These are phyloP conservation scores for Clonostachys chloroleuca DNA, from an alignment of 2,329 filamentous ascomycete genomes.

Conservation along the genomic window DNA sequence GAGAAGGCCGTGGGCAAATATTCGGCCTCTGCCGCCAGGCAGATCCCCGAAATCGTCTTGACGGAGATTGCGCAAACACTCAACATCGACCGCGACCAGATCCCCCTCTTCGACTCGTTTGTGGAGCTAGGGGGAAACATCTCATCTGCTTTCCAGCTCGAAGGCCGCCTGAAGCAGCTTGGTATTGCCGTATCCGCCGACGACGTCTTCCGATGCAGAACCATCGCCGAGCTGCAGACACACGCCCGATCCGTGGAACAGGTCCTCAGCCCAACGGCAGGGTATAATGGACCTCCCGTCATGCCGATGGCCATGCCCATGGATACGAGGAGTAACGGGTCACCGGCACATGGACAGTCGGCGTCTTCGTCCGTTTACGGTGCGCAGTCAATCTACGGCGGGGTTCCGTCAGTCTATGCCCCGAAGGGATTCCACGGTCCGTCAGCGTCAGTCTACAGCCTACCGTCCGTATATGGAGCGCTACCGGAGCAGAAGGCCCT, in stretches of 20 bases:
- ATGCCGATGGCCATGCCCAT: neutral
- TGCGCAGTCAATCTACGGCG: too few species aligned
- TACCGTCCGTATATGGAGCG: neutral
- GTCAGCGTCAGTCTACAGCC: too few species aligned
- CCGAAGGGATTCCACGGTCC: neutral
- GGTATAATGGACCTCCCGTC: neutral
- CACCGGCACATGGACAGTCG: neutral
- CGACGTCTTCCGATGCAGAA: constrained; percentile 36
- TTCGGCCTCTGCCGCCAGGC: neutral
- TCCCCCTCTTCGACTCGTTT: constrained; percentile 36
- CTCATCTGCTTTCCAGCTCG: constrained; percentile 1
- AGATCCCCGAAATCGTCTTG: too few species aligned
- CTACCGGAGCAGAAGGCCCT: neutral
- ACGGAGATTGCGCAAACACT: constrained; percentile 21
- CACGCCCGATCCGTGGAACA: constrained; percentile 15
- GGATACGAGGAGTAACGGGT: neutral
- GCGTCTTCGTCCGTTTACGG: neutral
- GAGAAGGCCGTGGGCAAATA: neutral
- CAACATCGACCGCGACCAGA: constrained; percentile 17
- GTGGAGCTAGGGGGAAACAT: constrained; percentile 35
- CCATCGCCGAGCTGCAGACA: constrained; percentile 38
- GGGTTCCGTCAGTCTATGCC: neutral
- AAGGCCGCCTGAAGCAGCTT: neutral
- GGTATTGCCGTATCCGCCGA: constrained; percentile 24
- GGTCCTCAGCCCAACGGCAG: neutral